Conservation (phyloP, 2,329 filamentous ascomycete species). For the Pseudofabraea citricarpa region DNA sequence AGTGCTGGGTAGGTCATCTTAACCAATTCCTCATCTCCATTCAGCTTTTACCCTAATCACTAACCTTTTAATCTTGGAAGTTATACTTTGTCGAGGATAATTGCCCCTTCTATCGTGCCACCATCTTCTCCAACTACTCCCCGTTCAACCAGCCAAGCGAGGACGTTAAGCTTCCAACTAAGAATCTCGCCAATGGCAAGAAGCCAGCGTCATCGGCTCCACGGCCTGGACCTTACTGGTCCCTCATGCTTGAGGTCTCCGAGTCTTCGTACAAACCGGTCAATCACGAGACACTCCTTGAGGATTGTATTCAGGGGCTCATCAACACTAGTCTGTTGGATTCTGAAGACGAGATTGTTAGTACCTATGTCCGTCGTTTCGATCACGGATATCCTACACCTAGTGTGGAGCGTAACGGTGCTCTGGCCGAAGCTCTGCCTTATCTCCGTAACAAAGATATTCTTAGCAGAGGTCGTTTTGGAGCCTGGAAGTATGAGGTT, state of each 20-base stretch:
- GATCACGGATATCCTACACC: constrained; percentile 98
- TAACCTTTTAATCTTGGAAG: no score
- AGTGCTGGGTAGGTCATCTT: constrained; percentile 77
- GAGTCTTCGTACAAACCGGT: constrained; percentile 95
- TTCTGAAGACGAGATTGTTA: constrained; percentile 89
- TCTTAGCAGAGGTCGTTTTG: constrained; percentile 92
- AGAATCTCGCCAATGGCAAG: constrained; percentile 80
- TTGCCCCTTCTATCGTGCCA: constrained; percentile 98
- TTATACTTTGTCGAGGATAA: constrained; percentile 97
- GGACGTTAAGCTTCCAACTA: constrained; percentile 78
- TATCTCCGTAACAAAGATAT: constrained; percentile 89
- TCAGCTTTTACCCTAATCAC: constrained; percentile 82
- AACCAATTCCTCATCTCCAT: no score
- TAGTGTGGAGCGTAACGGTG: constrained; percentile 88
- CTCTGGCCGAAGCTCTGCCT: constrained; percentile 86
- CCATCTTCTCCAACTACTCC: constrained; percentile 99
- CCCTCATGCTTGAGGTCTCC: constrained; percentile 98
- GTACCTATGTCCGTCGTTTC: constrained; percentile 95
- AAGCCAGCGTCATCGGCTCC: constrained; percentile 68
- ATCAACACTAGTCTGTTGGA: constrained; percentile 97
- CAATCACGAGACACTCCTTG: constrained; percentile 75
- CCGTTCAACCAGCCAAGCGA: constrained; percentile 91
- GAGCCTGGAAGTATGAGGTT: constrained; percentile 96
- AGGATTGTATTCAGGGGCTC: constrained; percentile 90
- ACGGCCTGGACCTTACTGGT: constrained; percentile 95